These are phyloP conservation scores for Colletotrichum brevisporum DNA, from an alignment of 2,329 filamentous ascomycete genomes.

Conservation along the genomic window DNA sequence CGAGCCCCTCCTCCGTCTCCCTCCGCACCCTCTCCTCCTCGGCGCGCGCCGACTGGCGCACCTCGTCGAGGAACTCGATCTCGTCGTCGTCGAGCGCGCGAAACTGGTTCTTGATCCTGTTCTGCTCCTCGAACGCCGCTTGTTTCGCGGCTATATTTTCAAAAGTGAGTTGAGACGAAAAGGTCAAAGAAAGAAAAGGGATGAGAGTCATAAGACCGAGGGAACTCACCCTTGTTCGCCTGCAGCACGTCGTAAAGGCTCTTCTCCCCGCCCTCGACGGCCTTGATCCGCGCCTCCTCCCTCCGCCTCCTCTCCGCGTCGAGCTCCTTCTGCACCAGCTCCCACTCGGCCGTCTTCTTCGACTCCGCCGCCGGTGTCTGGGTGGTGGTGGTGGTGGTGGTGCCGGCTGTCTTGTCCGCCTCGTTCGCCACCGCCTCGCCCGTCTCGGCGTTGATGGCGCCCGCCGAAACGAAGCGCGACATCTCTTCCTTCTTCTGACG, in stretches of 20 bases:
- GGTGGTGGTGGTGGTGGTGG: no score
- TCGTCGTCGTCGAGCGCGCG: conserved; percentile 84
- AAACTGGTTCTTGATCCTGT: conserved; percentile 82
- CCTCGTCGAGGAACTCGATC: conserved; percentile 78
- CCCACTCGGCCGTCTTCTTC: conserved; percentile 67
- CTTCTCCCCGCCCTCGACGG: conserved; percentile 64
- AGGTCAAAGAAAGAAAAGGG: neutral
- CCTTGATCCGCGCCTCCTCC: conserved; percentile 62
- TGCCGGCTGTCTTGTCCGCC: conserved; percentile 2
- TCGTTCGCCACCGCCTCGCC: conserved; percentile 34
- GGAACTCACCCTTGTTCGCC: conserved; percentile 79
- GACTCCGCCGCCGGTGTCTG: neutral
- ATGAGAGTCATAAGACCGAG: neutral
- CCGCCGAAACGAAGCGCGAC: conserved; percentile 69
- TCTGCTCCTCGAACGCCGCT: conserved; percentile 83
- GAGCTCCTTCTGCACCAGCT: conserved; percentile 74
- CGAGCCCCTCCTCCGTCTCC: conserved; percentile 71
- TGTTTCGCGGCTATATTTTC: conserved; percentile 77
- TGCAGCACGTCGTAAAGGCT: conserved; percentile 82
- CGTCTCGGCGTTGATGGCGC: conserved; percentile 60
- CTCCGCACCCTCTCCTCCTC: conserved; percentile 68
- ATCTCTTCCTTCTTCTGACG: conserved; percentile 52
- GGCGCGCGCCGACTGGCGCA: conserved; percentile 62
- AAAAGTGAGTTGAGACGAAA: neutral
- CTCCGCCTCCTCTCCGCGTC: conserved; percentile 71